Conservation (phyloP, 805 yeast species). For the Nakazawaea molendinolei region DNA sequence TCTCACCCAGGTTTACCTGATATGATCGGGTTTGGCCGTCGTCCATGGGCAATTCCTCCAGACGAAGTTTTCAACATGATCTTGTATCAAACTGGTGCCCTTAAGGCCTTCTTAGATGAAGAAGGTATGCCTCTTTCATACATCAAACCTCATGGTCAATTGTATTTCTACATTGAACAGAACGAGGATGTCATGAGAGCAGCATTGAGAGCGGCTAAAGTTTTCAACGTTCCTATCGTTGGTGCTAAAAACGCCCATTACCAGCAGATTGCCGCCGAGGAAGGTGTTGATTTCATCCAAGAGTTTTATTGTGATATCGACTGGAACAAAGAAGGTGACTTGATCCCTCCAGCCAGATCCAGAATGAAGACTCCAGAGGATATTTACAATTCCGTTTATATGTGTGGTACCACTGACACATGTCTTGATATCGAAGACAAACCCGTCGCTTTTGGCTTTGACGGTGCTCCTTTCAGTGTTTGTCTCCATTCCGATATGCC, state of each 20-base stretch:
- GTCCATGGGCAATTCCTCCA: slow-evolving; percentile 27
- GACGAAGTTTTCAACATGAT: slow-evolving; percentile 30
- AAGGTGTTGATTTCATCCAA: slow-evolving; percentile 29
- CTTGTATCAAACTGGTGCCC: slow-evolving; percentile 33
- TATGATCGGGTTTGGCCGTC: slow-evolving; percentile 32
- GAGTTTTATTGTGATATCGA: slow-evolving; percentile 30
- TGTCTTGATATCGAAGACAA: slow-evolving; percentile 20
- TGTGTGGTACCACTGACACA: slow-evolving; percentile 22
- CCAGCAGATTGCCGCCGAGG: slow-evolving; percentile 22
- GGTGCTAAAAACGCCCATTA: slow-evolving; percentile 29
- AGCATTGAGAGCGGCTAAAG: slow-evolving; percentile 28
- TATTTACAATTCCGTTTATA: slow-evolving; percentile 22
- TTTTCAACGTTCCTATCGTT: slow-evolving; percentile 28
- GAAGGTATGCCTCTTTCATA: slow-evolving; percentile 27
- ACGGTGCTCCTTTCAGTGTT: slow-evolving; percentile 23
- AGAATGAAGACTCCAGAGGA: slow-evolving; percentile 25
- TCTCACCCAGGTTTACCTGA: slow-evolving; percentile 36
- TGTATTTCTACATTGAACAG: slow-evolving; percentile 29
- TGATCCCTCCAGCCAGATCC: slow-evolving; percentile 24
- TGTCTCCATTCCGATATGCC: slow-evolving; percentile 34
- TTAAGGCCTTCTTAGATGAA: slow-evolving; percentile 28
- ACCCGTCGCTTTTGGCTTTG: slow-evolving; percentile 22
- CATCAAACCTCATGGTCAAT: slow-evolving; percentile 33
- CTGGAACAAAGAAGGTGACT: slow-evolving; percentile 24
- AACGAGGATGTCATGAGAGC: slow-evolving; percentile 30